Percentiles rank a stretch among this genome's conserved stretches.
phyloP scores from a whole-genome alignment of 768 basidiomycete genomes.

The Termitomyces sp. region DNA sequence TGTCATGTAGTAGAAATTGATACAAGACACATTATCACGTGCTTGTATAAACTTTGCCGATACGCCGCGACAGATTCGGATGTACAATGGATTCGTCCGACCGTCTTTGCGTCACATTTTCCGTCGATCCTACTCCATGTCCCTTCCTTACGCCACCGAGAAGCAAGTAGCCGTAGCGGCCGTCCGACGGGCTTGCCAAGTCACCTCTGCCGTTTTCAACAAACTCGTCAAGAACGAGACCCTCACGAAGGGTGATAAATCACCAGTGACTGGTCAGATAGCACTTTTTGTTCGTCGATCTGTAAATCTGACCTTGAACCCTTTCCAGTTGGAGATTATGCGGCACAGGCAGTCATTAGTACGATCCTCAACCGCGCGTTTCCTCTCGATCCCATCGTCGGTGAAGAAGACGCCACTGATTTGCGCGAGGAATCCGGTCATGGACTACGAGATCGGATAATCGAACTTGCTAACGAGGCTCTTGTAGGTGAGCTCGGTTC shows the following conservation, averaged over 20 bases:
- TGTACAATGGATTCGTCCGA: conserved; percentile 10
- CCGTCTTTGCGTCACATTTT: conserved; percentile 11
- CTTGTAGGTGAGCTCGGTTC: conserved; percentile 47
- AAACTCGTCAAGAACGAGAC: conserved; percentile 83
- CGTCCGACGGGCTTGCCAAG: conserved; percentile 77
- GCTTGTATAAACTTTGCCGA: conserved; percentile 1
- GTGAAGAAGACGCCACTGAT: conserved; percentile 90
- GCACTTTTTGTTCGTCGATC: not conserved
- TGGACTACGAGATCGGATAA: conserved; percentile 57
- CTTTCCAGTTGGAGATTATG: conserved; percentile 79
- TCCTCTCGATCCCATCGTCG: conserved; percentile 84
- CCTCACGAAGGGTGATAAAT: conserved; percentile 86
- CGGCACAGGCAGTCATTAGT: conserved; percentile 90
- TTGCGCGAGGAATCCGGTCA: conserved; percentile 46
- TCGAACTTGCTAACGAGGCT: conserved; percentile 78
- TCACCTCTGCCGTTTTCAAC: conserved; percentile 85
- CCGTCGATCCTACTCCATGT: conserved; percentile 36
- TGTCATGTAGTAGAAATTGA: too few relatives aligned
- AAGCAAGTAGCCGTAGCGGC: conserved; percentile 81
- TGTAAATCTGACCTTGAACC: not conserved
- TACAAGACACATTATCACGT: not conserved
- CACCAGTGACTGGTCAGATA: conserved; percentile 75
- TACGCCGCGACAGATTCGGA: conserved; percentile 1
- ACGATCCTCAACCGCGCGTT: conserved; percentile 73
- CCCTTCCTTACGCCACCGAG: conserved; percentile 55